Evolutionary conservation across 176 grass and related monocot genomes (phyloP), one percentile per base, ranked within the genome.

Genomic region (Eleusine coracana): DNA sequence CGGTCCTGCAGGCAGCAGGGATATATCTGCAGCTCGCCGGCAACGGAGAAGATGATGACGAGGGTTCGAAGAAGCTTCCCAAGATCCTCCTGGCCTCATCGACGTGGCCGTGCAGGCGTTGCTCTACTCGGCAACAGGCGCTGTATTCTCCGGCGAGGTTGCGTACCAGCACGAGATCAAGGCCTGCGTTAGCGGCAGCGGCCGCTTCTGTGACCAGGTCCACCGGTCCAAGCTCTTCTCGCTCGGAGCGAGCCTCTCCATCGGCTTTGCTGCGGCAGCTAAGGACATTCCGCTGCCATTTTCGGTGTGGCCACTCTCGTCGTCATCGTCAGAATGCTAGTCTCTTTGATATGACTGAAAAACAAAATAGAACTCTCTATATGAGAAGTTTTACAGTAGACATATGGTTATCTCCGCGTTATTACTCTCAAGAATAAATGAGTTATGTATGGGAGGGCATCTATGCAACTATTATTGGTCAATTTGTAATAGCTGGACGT

Each of bases 71-170:
- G 6, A n/a, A 41, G 72, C 11, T 67, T 11, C 65, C 65, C n/a
- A 1, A 18, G 3, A 31, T 36, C 56, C 13, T 77, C 17, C 66
- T 72, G 1, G 56, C 37, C 17, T 55, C 36, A 0, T 72, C 34
- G 86, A 88, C 73, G 44, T 72, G 21, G 73, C 59, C 0, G 66
- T 56, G 45, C 80, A 52, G 66, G 36, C 68, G 56, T n/a, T 88
- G n/a, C 56, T 83, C 45, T 78, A 65, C 36, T 56, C 44, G 7
- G 42, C 80, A 8, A 46, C 67, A 29, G 79, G 66, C 42, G 55
- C 66, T 0, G 17, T 16, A 17, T 87, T 54, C 73, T 16, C 73
- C 6, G 55, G 54, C 4, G 34, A 28, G 44, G 3, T 25, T 7
- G 56, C 25, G 2, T 71, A 55, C 66, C 23, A 12, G 45, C 2